A percentile compares a stretch with the other conserved stretches of the same genome.
phyloP scores from a whole-genome alignment of 306 rosid genomes.

The Alnus rubra region DNA sequence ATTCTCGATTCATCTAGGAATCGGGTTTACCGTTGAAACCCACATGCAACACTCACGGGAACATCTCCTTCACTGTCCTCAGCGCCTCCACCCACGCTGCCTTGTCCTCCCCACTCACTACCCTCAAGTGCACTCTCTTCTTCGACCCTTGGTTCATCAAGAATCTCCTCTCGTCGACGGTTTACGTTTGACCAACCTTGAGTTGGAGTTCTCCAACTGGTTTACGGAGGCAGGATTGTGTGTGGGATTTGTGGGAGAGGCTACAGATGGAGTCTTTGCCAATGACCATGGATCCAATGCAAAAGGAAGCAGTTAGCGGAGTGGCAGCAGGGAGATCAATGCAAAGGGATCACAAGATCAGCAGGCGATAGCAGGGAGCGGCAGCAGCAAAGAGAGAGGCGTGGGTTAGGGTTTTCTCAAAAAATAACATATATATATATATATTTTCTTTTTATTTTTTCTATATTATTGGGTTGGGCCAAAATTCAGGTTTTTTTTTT shows the following conservation, averaged over 20 bases:
- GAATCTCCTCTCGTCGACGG: slow-evolving; percentile 49
- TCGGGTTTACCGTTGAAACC: slow-evolving; percentile 45
- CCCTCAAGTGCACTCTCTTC: slow-evolving; percentile 55
- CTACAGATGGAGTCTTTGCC: slow-evolving; percentile 41
- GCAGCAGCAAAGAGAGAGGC: too few relatives aligned
- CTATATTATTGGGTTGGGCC: too few relatives aligned
- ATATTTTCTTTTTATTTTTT: too few relatives aligned
- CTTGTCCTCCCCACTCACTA: slow-evolving; percentile 45
- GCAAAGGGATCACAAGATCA: too few relatives aligned
- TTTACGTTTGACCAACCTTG: slow-evolving; percentile 30
- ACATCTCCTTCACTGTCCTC: slow-evolving; percentile 56
- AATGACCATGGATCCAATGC: slow-evolving; percentile 31
- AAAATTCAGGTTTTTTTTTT: too few relatives aligned
- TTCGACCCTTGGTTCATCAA: slow-evolving; percentile 40
- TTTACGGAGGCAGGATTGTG: slow-evolving; percentile 30
- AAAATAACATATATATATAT: too few relatives aligned
- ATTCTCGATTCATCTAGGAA: too few relatives aligned
- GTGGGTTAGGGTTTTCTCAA: too few relatives aligned
- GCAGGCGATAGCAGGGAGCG: too few relatives aligned
- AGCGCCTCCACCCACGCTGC: slow-evolving; percentile 45
- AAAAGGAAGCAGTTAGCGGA: too few relatives aligned
- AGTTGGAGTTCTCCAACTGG: slow-evolving; percentile 52
- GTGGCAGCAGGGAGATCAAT: too few relatives aligned
- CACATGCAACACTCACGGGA: slow-evolving; percentile 63
- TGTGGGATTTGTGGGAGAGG: slow-evolving; percentile 15